These are phyloP conservation scores for Hortiboletus flavorubellus DNA, from an alignment of 768 basidiomycete genomes.

Conservation along the genomic window DNA sequence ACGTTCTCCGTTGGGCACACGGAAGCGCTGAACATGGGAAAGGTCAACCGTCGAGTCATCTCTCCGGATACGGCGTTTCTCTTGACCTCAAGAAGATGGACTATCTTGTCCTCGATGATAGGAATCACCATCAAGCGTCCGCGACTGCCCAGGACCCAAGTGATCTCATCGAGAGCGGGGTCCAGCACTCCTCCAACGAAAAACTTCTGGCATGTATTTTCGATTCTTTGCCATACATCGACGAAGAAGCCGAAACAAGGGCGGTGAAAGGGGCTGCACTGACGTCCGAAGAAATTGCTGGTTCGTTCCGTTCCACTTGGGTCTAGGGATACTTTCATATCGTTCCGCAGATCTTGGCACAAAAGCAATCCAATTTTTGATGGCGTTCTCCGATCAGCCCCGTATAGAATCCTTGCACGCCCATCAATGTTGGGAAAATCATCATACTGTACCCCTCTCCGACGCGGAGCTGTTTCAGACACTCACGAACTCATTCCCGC, in stretches of 20 bases:
- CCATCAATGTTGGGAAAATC: conserved; percentile 21
- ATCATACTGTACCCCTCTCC: conserved; percentile 11
- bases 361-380: conserved; percentile 73
- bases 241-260: conserved; percentile 30
- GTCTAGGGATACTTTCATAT: not conserved
- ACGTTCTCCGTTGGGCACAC: conserved; percentile 57
- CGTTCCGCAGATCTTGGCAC: conserved; percentile 54
- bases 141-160: not conserved
- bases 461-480: conserved; percentile 42
- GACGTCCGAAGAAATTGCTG: conserved; percentile 50
- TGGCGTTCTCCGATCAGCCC: conserved; percentile 53
- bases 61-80: conserved; percentile 90
- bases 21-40: conserved; percentile 36
- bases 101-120: conserved; percentile 90
- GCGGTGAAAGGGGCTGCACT: conserved; percentile 43
- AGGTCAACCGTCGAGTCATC: conserved; percentile 35
- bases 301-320: conserved; percentile 33
- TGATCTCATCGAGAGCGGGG: not conserved
- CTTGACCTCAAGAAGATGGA: conserved; percentile 97
- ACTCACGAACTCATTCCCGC: conserved; percentile 87
- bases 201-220: conserved; percentile 28
- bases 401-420: conserved; percentile 25
- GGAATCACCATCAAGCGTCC: conserved; percentile 34
- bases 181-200: conserved; percentile 14
- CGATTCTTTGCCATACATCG: conserved; percentile 29